Evolutionary conservation across 2,329 filamentous ascomycete species (phyloP).

Genomic region (Exophiala sideris): DNA sequence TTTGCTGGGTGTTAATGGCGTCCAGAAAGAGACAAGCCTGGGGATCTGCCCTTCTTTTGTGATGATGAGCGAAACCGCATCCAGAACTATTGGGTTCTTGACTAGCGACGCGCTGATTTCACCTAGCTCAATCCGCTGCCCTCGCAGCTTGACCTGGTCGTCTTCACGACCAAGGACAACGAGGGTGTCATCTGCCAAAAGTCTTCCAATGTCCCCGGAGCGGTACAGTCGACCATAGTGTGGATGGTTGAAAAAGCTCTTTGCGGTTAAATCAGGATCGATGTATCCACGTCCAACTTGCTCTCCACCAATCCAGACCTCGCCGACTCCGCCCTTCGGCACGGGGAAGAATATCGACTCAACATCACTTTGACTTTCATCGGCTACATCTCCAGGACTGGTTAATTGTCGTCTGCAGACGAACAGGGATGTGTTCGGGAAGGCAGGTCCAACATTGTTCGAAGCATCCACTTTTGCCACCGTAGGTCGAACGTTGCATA

Average conservation of each 20-base stretch:
- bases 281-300: conserved; percentile 76
- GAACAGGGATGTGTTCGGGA: conserved; percentile 73
- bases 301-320: conserved; percentile 81
- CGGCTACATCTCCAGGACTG: not conserved
- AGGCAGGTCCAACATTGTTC: conserved; percentile 71
- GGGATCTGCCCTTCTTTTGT: conserved; percentile 39
- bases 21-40: conserved; percentile 68
- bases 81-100: conserved; percentile 49
- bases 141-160: conserved; percentile 77
- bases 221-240: conserved; percentile 71
- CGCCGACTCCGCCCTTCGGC: conserved; percentile 70
- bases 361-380: conserved; percentile 31
- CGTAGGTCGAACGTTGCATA: conserved; percentile 68
- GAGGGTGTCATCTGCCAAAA: conserved; percentile 73
- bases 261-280: conserved; percentile 57
- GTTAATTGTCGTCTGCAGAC: conserved; percentile 41
- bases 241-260: conserved; percentile 68
- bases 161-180: conserved; percentile 71
- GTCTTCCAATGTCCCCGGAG: conserved; percentile 75
- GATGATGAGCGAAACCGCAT: conserved; percentile 64
- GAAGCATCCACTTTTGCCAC: conserved; percentile 59
- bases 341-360: conserved; percentile 47
- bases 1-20: conserved; percentile 31
- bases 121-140: conserved; percentile 73
- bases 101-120: conserved; percentile 68